phyloP scores from a whole-genome alignment of 1,284 basidiomycete genomes.

The Erythrobasidium hasegawianum region DNA sequence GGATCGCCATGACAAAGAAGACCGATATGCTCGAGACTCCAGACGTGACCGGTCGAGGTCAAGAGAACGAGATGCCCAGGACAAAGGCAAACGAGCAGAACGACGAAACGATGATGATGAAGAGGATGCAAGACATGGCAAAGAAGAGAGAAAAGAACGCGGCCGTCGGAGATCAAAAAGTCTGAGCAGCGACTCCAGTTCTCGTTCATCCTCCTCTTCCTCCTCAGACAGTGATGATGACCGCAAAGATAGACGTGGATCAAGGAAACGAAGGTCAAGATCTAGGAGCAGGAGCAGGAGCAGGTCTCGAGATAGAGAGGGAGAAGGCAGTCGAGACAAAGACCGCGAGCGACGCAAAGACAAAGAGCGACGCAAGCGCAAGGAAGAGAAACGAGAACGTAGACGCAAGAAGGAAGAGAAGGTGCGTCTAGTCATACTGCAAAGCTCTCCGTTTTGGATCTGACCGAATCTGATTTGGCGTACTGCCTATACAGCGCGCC shows the following conservation, averaged over 20 bases:
- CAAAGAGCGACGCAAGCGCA: conserved; percentile 3
- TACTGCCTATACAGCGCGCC: neutral
- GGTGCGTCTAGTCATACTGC: no score
- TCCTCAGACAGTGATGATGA: neutral
- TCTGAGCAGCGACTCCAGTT: neutral
- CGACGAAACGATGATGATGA: neutral
- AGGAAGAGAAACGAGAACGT: conserved; percentile 6
- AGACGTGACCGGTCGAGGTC: neutral
- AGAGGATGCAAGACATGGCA: no score
- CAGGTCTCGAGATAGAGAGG: neutral
- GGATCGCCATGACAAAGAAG: neutral
- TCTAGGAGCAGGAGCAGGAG: neutral
- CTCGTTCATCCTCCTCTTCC: neutral
- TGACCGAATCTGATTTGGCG: no score
- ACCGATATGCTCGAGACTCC: neutral
- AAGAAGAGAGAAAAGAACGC: neutral
- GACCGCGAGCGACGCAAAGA: conserved; percentile 1
- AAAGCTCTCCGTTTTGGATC: no score
- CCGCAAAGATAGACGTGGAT: neutral
- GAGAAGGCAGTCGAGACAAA: neutral
- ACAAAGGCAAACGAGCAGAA: neutral
- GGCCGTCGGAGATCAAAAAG: neutral
- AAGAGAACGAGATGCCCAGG: neutral
- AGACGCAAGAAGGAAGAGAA: conserved; percentile 2
- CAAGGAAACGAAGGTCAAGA: neutral